phyloP scores from a whole-genome alignment of 805 yeast species.

The Kregervanrija pseudodelftensis region DNA sequence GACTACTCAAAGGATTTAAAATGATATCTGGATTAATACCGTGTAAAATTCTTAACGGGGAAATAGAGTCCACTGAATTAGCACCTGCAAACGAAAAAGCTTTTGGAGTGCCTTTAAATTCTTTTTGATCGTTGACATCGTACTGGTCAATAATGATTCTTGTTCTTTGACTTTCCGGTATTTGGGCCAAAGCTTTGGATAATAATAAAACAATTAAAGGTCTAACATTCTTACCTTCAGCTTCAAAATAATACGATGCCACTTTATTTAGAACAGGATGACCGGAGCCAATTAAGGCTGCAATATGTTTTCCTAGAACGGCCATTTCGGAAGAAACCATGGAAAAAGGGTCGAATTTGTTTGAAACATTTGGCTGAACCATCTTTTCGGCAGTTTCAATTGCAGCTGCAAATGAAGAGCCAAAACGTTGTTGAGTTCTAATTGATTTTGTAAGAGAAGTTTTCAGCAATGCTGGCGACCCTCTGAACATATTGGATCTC shows the following conservation, averaged over 20 bases:
- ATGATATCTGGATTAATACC: slow-evolving; percentile 84
- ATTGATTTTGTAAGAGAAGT: no score
- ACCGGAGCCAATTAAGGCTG: slow-evolving; percentile 81
- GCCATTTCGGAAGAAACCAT: slow-evolving; percentile 93
- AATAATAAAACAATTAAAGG: slow-evolving; percentile 82
- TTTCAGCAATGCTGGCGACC: no score
- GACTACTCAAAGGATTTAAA: slow-evolving; percentile 76
- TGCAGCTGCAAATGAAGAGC: slow-evolving; percentile 43
- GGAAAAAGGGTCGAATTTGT: slow-evolving; percentile 76
- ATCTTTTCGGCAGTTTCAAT: slow-evolving; percentile 66
- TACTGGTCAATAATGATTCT: slow-evolving; percentile 52
- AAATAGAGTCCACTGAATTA: slow-evolving; percentile 54
- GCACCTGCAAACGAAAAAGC: slow-evolving; percentile 51
- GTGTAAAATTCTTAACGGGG: slow-evolving; percentile 78
- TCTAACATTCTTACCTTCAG: slow-evolving; percentile 92
- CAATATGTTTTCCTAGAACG: slow-evolving; percentile 78
- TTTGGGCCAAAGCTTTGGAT: slow-evolving; percentile 70
- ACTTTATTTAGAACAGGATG: slow-evolving; percentile 90
- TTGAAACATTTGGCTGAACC: slow-evolving; percentile 52
- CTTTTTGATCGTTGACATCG: slow-evolving; percentile 64
- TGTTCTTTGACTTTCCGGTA: slow-evolving; percentile 63
- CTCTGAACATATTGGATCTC: not conserved
- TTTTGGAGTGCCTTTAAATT: slow-evolving; percentile 50
- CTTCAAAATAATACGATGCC: slow-evolving; percentile 90
- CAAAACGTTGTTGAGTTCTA: slow-evolving; percentile 6